phyloP scores from a whole-genome alignment of 1,139 yeast species.

The Suhomyces chickasaworum region DNA sequence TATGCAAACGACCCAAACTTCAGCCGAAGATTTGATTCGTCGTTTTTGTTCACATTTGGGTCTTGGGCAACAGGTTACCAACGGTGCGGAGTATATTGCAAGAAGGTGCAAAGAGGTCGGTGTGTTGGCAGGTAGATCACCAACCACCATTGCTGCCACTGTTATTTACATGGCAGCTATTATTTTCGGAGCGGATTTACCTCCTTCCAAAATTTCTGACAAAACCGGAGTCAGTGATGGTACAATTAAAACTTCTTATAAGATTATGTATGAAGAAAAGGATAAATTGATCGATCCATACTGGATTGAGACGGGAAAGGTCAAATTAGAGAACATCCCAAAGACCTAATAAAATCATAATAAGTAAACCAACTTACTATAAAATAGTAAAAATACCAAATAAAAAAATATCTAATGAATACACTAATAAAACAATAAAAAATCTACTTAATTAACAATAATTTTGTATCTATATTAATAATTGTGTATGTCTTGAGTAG shows the following conservation, averaged over 20 bases:
- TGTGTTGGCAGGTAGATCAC: conserved; percentile 94
- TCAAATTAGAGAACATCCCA: conserved; percentile 63
- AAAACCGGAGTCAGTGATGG: conserved; percentile 98
- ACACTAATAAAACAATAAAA: background rate
- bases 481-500: no score
- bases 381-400: background rate
- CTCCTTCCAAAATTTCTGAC: conserved; percentile 84
- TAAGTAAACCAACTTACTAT: background rate
- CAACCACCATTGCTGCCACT: conserved; percentile 96
- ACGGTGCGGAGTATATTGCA: conserved; percentile 93
- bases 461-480: background rate
- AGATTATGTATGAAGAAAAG: conserved; percentile 72
- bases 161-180: conserved; percentile 92
- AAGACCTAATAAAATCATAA: conserved; percentile 25
- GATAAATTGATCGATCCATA: conserved; percentile 77
- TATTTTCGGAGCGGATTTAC: conserved; percentile 67
- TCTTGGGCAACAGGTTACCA: conserved; percentile 77
- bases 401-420: no score
- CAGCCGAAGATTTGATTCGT: conserved; percentile 92
- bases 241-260: conserved; percentile 90
- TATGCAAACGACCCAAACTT: conserved; percentile 83
- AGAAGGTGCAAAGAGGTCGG: conserved; percentile 88
- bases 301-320: conserved; percentile 75
- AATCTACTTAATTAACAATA: no score
- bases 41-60: conserved; percentile 97